Conservation (phyloP, 1,284 basidiomycete genomes). For the Athelia psychrophila region DNA sequence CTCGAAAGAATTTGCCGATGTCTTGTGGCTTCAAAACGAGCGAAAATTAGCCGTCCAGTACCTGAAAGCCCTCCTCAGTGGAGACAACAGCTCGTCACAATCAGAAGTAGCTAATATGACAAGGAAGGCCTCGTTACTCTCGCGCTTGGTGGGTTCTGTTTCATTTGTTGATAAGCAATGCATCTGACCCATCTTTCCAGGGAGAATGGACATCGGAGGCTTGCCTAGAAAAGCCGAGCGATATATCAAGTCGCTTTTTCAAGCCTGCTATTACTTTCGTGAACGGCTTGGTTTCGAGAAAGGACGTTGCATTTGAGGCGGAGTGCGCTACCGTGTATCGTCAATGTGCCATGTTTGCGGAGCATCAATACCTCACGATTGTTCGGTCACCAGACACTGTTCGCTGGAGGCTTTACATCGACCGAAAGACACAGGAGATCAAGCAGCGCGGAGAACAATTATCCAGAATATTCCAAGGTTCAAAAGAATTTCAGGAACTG, state of each 20-base stretch:
- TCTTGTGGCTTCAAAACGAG: conserved; percentile 88
- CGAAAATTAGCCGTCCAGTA: conserved; percentile 82
- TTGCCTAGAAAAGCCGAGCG: conserved; percentile 77
- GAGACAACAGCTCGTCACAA: conserved; percentile 9
- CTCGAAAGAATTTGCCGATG: conserved; percentile 83
- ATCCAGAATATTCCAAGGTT: conserved; percentile 22
- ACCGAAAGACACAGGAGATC: conserved; percentile 69
- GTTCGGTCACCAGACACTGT: conserved; percentile 71
- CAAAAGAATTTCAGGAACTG: conserved; percentile 20
- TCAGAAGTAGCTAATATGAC: conserved; percentile 11
- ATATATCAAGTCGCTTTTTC: conserved; percentile 75
- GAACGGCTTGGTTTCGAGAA: conserved; percentile 8
- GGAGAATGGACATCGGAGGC: conserved; percentile 90
- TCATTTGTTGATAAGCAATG: conserved; percentile 2
- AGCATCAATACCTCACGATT: conserved; percentile 78
- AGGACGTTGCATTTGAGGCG: conserved; percentile 13
- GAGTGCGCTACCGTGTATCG: conserved; percentile 68
- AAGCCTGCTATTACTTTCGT: conserved; percentile 53
- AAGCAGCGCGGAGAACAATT: conserved; percentile 44
- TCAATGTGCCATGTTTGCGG: conserved; percentile 87
- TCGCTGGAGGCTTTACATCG: conserved; percentile 71
- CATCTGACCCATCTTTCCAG: conserved; percentile 33
- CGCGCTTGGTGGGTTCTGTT: conserved; percentile 51
- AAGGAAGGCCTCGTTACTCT: conserved; percentile 48
- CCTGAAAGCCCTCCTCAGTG: conserved; percentile 48